Evolutionary conservation across 73 alveolate species (phyloP).

Genomic region (Paramecium sexaurelia): DNA sequence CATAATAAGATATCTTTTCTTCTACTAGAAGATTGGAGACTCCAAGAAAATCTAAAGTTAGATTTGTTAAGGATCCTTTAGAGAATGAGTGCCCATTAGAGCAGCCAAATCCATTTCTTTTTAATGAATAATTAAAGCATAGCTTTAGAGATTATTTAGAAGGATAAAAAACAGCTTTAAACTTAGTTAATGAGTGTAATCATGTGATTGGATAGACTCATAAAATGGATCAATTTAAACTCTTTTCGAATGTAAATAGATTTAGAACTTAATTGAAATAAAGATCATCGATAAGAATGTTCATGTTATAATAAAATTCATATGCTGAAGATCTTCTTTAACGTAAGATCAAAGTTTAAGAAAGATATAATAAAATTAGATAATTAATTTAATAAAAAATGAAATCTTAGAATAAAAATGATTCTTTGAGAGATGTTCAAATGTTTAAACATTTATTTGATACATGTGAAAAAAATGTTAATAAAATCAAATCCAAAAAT

Average conservation of each 20-base stretch:
- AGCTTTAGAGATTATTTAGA: conserved; percentile 30
- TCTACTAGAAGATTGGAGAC: neutral
- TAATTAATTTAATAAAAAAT: neutral
- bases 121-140: neutral
- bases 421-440: conserved; percentile 22
- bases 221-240: neutral
- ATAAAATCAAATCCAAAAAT: conserved; percentile 21
- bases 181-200: conserved; percentile 34
- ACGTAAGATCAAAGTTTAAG: conserved; percentile 24
- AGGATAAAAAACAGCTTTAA: neutral
- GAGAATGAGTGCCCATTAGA: neutral
- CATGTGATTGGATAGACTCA: neutral
- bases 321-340: neutral
- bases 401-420: neutral
- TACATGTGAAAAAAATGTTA: conserved; percentile 33
- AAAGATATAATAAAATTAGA: neutral
- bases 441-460: conserved; percentile 33
- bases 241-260: neutral
- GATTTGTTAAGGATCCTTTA: neutral
- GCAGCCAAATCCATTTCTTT: neutral
- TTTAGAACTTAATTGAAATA: neutral
- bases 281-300: conserved; percentile 11
- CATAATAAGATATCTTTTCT: neutral
- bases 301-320: neutral
- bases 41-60: neutral